Conservation (phyloP, 345 rosid genomes). For the Murraya paniculata region DNA sequence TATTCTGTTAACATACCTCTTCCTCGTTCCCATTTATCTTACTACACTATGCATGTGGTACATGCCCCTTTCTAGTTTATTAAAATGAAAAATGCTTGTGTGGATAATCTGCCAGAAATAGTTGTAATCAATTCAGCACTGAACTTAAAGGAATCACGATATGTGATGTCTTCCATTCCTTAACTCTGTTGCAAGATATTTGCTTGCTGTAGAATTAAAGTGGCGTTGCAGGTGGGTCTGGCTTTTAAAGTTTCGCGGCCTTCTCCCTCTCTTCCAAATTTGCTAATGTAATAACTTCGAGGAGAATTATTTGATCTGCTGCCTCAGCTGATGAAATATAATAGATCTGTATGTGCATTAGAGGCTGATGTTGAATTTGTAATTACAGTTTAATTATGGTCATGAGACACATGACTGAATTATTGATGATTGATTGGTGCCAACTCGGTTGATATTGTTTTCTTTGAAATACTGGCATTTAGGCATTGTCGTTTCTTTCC, state of each 20-base stretch:
- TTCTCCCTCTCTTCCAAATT: not conserved
- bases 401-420: not conserved
- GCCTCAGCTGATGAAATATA: not conserved
- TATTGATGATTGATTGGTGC: not conserved
- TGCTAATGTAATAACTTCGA: not conserved
- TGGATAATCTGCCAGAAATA: not conserved
- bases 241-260: not conserved
- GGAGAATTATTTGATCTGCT: not conserved
- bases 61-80: not conserved
- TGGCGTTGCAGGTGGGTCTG: not conserved
- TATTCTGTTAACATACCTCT: not conserved
- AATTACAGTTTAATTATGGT: not conserved
- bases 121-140: not conserved
- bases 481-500: not conserved
- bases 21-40: not conserved
- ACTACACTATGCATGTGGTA: not conserved
- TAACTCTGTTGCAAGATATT: not conserved
- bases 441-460: not conserved
- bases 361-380: not conserved
- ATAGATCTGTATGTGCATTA: not conserved
- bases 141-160: not conserved
- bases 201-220: not conserved
- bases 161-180: not conserved
- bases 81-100: not conserved
- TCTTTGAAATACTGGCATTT: not conserved